A percentile compares a stretch with the other conserved stretches of the same genome.
Evolutionary conservation across 495 filamentous ascomycete species (phyloP).

Genomic region (Diplogelasinospora grovesii): DNA sequence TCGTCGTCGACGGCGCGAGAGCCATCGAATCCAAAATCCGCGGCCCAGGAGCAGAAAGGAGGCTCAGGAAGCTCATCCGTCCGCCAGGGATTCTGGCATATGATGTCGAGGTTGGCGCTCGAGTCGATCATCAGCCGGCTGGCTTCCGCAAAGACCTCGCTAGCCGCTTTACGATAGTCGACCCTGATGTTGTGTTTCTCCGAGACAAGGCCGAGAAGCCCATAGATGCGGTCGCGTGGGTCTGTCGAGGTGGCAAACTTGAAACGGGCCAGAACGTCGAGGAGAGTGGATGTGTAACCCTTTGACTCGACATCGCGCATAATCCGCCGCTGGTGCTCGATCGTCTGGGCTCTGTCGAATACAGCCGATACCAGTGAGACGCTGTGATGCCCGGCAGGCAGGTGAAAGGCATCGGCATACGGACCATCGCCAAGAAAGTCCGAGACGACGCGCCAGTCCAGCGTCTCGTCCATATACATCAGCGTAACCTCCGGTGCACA

Average conservation of each 20-base stretch:
- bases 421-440: conserved; percentile 5
- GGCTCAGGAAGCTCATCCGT: background rate
- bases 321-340: conserved; percentile 11
- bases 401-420: conserved; percentile 9
- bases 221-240: conserved; percentile 10
- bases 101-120: conserved; percentile 10
- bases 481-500: conserved; percentile 6
- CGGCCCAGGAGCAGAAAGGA: conserved; percentile 2
- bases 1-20: conserved; percentile 1
- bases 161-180: conserved; percentile 3
- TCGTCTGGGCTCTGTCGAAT: conserved; percentile 1
- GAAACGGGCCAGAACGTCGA: conserved; percentile 15
- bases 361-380: background rate
- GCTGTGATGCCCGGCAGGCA: background rate
- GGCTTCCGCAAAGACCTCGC: conserved; percentile 5
- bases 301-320: background rate
- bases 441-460: conserved; percentile 8
- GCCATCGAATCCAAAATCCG: too few relatives aligned
- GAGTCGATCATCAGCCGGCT: conserved; percentile 6
- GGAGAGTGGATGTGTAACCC: conserved; percentile 6
- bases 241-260: conserved; percentile 2
- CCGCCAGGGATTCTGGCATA: conserved; percentile 16
- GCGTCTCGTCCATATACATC: background rate
- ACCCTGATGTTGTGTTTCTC: conserved; percentile 1
- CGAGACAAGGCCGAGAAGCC: conserved; percentile 7